phyloP scores from a whole-genome alignment of 2,329 filamentous ascomycete species.

The Colletotrichum nymphaeae region DNA sequence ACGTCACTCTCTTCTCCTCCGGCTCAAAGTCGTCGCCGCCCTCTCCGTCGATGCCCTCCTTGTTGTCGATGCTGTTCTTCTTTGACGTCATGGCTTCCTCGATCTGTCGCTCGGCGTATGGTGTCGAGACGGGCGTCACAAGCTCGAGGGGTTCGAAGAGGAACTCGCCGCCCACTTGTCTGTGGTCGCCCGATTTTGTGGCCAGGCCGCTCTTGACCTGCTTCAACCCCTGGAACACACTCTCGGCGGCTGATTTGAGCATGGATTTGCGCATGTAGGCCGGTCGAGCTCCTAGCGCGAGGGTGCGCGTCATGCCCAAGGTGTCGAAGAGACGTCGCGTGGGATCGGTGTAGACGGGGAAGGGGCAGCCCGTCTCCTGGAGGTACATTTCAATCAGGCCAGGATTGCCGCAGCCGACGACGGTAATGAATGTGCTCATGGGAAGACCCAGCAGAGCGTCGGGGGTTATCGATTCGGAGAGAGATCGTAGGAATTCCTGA shows the following conservation, averaged over 20 bases:
- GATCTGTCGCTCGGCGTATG: constrained; percentile 48
- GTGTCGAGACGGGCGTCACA: constrained; percentile 57
- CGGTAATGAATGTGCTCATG: constrained; percentile 70
- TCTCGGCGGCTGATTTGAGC: constrained; percentile 59
- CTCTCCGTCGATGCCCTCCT: constrained; percentile 31
- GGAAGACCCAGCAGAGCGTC: constrained; percentile 61
- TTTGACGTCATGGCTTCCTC: constrained; percentile 34
- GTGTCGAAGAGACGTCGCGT: constrained; percentile 72
- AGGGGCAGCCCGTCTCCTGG: constrained; percentile 71
- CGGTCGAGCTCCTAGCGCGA: constrained; percentile 69
- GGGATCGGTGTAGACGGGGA: constrained; percentile 83
- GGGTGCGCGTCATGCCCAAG: constrained; percentile 76
- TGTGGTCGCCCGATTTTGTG: constrained; percentile 72
- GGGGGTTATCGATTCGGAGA: constrained; percentile 69
- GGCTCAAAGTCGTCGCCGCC: constrained; percentile 41
- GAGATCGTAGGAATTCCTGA: constrained; percentile 76
- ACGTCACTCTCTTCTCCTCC: constrained; percentile 73
- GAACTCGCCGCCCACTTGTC: constrained; percentile 82
- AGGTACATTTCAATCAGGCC: constrained; percentile 76
- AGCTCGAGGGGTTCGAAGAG: constrained; percentile 72
- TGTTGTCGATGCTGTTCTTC: constrained; percentile 12
- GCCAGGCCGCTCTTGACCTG: constrained; percentile 68
- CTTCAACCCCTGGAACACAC: constrained; percentile 70
- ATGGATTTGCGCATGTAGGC: constrained; percentile 72
- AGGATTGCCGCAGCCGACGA: constrained; percentile 80